phyloP scores from a whole-genome alignment of 148 eudicot species.

The Rhododendron ferrugineum region DNA sequence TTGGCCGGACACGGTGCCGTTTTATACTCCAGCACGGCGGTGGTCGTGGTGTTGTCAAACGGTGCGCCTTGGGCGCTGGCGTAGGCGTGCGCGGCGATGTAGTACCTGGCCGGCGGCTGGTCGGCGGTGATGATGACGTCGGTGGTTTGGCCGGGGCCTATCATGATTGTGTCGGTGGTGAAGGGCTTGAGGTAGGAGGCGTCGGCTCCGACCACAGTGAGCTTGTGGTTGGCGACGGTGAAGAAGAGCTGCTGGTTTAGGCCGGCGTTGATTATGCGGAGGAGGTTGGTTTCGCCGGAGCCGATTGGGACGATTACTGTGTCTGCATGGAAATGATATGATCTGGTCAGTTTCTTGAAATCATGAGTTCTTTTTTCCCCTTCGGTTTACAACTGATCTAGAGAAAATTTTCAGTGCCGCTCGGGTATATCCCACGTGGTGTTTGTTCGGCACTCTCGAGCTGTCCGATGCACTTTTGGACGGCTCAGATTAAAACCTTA shows the following conservation, averaged over 20 bases:
- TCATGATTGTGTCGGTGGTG: conserved; percentile 52
- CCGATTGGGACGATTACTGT: conserved; percentile 49
- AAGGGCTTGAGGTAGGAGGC: conserved; percentile 70
- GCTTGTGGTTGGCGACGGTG: conserved; percentile 53
- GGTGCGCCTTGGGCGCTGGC: conserved; percentile 64
- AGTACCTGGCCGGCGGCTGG: conserved; percentile 54
- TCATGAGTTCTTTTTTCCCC: too few relatives aligned
- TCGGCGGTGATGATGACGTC: conserved; percentile 58
- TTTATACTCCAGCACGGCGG: conserved; percentile 60
- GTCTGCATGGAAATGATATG: conserved; percentile 24
- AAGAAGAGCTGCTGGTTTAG: conserved; percentile 78
- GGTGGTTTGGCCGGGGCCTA: conserved; percentile 82
- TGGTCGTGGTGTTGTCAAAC: conserved; percentile 70
- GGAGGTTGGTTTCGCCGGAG: conserved; percentile 55
- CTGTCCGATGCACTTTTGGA: too few relatives aligned
- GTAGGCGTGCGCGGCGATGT: conserved; percentile 56
- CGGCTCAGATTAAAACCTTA: too few relatives aligned
- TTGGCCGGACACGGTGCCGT: conserved; percentile 46
- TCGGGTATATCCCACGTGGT: too few relatives aligned
- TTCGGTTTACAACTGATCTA: too few relatives aligned
- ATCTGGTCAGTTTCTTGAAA: neutral
- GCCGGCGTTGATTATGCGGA: conserved; percentile 65
- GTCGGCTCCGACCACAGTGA: conserved; percentile 76
- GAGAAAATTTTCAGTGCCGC: too few relatives aligned
- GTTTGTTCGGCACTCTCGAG: too few relatives aligned